Base-by-base conservation (phyloP, 768 basidiomycete genomes). In the Calvatia gigantea region DNA sequence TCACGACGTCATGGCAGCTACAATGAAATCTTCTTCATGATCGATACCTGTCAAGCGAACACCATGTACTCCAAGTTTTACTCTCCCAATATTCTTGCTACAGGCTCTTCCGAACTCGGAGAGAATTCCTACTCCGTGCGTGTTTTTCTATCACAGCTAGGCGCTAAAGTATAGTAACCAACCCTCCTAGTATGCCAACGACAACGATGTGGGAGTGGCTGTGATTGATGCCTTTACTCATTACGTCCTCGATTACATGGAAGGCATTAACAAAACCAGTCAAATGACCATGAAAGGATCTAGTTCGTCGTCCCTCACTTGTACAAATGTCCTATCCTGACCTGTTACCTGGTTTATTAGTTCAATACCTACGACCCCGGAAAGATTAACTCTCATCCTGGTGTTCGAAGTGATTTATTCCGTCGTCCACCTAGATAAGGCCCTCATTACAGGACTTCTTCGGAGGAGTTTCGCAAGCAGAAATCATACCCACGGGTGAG, bases 1-100 rank as follows among this genome's bases (percentile, higher is more conserved):
- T 56, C n/a, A 54, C 17, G 15, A 37, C 37, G 23, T 28, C 41
- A 14, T 27, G 44, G 3, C 62, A 88, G 87, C 51, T 99, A 98
- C 74, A 95, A 98, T 69, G 92, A 96, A 68, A 84, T 99, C 46
- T 81, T 99, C 64, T 97, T 96, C 76, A 98, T 98, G 91, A 87
- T 95, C 57, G 96, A 99, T 64, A 98, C 96, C 0, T 99, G 96
- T 67, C 94, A 99, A 70, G 97, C 96, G 25, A 96, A 93, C 66
- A 92, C 91, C 3, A 87, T 99, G 86, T 98, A 91, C 65, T 83
- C 86, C 55, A 90, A 94, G 65, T 85, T 97, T 62, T 95, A 96
- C 70, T 94, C 93, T 2, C 94, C 95, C 0, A 93, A 95, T 62
- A 87, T 98, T 51, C 82, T 96, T 4, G 93, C 95, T 0, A 95